These are phyloP conservation scores for Linanthus parryae DNA, from an alignment of 148 eudicot genomes.

Conservation along the genomic window DNA sequence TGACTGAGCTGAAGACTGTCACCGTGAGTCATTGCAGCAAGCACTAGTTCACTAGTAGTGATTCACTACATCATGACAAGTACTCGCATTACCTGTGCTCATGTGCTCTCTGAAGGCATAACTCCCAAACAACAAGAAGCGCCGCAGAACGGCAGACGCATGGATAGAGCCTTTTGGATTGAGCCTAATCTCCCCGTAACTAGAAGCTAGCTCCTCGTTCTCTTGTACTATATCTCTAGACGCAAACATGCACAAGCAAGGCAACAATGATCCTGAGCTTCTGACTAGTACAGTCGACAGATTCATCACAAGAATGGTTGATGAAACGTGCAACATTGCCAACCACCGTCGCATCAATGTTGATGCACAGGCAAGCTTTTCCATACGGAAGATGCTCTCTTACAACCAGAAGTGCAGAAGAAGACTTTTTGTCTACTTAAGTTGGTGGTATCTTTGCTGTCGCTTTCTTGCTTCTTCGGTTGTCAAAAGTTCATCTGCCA, in stretches of 20 bases:
- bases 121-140: conserved; percentile 56
- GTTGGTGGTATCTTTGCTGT: conserved; percentile 59
- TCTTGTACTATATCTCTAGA: conserved; percentile 52
- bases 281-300: conserved; percentile 52
- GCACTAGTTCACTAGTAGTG: too few species aligned
- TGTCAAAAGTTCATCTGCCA: conserved; percentile 72
- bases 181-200: conserved; percentile 63
- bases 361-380: conserved; percentile 79
- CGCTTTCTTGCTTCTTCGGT: conserved; percentile 72
- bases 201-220: conserved; percentile 72
- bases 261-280: conserved; percentile 63
- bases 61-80: too few species aligned
- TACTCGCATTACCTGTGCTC: too few species aligned
- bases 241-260: conserved; percentile 74
- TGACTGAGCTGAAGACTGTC: too few species aligned
- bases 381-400: conserved; percentile 83
- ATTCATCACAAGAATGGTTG: conserved; percentile 92
- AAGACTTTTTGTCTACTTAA: conserved; percentile 28
- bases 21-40: too few species aligned
- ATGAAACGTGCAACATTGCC: conserved; percentile 79
- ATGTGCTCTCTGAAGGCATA: conserved; percentile 79
- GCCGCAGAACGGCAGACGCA: conserved; percentile 62
- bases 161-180: conserved; percentile 46
- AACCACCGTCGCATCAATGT: conserved; percentile 72
- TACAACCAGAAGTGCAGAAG: conserved; percentile 73